Base-by-base conservation (phyloP, 1,284 basidiomycete genomes). In the Neolentinus lepideus region DNA sequence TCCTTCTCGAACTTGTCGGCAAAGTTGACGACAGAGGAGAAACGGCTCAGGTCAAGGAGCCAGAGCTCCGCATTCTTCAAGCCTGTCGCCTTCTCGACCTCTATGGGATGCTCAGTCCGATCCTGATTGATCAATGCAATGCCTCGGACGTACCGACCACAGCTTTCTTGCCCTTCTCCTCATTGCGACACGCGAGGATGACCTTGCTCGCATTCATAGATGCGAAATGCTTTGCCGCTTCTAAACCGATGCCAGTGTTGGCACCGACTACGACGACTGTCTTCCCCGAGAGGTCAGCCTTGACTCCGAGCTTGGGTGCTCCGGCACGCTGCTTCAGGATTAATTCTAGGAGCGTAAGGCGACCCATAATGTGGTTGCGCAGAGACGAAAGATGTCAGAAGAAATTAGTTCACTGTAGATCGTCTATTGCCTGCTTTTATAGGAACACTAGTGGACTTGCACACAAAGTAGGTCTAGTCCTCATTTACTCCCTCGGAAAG, bases 181-280 rank as follows among this genome's bases (percentile, higher is more conserved):
- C 56, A 53, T 54, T 65, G 22, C 69, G 59, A 51, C 68, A 69
- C 9, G 57, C 66, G 19, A 71, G 54, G 24, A 71, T 62, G 24
- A 71, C 51, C 50, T 59, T 55, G 19, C 54, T 62, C 12, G 69
- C 67, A 3, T 66, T 64, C 67, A 71, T 68, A 22, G 43, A 52
- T 2, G 70, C 69, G 45, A 71, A 66, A 52, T 68, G 67, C 48
- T 66, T 68, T 19, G 67, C 64, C 2, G 67, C 64, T 51, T 71
- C 68, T 45, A 67, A 61, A 3, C 71, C 71, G 16, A 71, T 56
- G 22, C 71, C 71, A 16, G 61, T 61, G 57, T 71, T 74, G 22
- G 68, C 64, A 10, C 71, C 71, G 2, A 64, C 64, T 45, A 74
- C 62, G 38, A 72, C 52, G 26, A 69, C 63, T 1, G 63, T 67